Percentiles rank a stretch among this genome's conserved stretches.
These are phyloP conservation scores for fission yeast (Schizosaccharomyces pombe) DNA, from an alignment of 805 yeast genomes.

Conservation along the genomic window DNA sequence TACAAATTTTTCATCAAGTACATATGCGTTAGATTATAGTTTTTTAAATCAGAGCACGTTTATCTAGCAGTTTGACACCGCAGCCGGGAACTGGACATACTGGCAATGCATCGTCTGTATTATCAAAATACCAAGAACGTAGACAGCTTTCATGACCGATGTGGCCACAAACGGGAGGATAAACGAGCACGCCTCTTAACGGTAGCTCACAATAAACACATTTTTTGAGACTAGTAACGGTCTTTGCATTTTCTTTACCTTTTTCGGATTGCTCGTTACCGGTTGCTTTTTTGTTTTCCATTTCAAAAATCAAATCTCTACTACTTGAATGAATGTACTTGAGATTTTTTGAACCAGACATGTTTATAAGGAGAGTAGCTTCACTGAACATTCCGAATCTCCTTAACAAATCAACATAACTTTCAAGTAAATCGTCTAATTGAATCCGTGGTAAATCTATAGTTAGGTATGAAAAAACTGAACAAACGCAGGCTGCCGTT, in stretches of 20 bases:
- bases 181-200: constrained; percentile 43
- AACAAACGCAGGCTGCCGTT: neutral
- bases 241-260: constrained; percentile 45
- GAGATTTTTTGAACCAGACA: constrained; percentile 16
- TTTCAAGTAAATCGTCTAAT: constrained; percentile 31
- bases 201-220: constrained; percentile 64
- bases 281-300: too few species aligned
- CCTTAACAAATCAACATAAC: constrained; percentile 32
- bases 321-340: constrained; percentile 14
- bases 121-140: constrained; percentile 40
- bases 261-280: too few species aligned
- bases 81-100: constrained; percentile 38
- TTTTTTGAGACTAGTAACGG: constrained; percentile 52
- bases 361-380: constrained; percentile 33
- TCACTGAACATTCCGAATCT: constrained; percentile 28
- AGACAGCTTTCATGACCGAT: constrained; percentile 66
- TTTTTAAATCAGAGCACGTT: too few species aligned
- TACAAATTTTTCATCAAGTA: too few species aligned
- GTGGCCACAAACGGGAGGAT: constrained; percentile 56
- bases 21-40: too few species aligned
- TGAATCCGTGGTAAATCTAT: constrained; percentile 13
- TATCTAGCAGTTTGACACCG: too few species aligned
- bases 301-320: constrained; percentile 26
- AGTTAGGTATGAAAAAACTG: neutral
- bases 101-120: constrained; percentile 25